phyloP scores from a whole-genome alignment of 352 stramenopile species.

The Phytophthora uliginosa region DNA sequence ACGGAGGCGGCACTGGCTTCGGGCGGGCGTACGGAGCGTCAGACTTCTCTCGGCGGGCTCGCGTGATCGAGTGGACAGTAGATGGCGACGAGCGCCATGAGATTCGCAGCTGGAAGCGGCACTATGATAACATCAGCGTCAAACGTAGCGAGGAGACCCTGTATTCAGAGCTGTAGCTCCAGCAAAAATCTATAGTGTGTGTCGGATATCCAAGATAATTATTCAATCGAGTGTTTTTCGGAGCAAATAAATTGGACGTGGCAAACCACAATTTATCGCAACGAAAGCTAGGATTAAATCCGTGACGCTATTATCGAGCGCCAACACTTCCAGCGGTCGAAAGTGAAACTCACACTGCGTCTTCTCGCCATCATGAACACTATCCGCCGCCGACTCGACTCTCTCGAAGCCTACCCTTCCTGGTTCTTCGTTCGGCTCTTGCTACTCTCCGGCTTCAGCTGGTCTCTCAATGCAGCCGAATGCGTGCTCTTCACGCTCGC shows the following conservation, averaged over 20 bases:
- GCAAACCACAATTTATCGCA: too few species aligned
- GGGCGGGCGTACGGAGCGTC: constrained; percentile 41
- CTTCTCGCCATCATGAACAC: constrained; percentile 1
- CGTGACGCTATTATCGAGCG: not conserved
- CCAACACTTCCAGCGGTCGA: not conserved
- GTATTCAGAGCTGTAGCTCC: constrained; percentile 38
- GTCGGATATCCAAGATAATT: constrained; percentile 17
- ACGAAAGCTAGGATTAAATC: too few species aligned
- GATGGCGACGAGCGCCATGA: constrained; percentile 44
- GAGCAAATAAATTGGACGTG: not conserved
- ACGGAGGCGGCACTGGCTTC: constrained; percentile 63
- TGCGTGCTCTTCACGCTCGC: constrained; percentile 47
- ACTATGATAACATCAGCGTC: constrained; percentile 40
- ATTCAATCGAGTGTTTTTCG: constrained; percentile 18
- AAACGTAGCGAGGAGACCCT: constrained; percentile 35
- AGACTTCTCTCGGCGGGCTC: constrained; percentile 50
- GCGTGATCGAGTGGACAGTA: constrained; percentile 69
- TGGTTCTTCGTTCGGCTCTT: constrained; percentile 44
- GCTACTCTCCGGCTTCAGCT: constrained; percentile 36
- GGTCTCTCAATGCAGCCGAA: constrained; percentile 42
- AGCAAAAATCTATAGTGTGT: not conserved
- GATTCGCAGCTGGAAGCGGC: constrained; percentile 57
- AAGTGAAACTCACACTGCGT: not conserved
- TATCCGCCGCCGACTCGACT: constrained; percentile 3
- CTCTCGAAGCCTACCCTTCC: constrained; percentile 3